These are phyloP conservation scores for Schizosaccharomyces versatilis DNA, from an alignment of 1,139 yeast species.

Conservation along the genomic window DNA sequence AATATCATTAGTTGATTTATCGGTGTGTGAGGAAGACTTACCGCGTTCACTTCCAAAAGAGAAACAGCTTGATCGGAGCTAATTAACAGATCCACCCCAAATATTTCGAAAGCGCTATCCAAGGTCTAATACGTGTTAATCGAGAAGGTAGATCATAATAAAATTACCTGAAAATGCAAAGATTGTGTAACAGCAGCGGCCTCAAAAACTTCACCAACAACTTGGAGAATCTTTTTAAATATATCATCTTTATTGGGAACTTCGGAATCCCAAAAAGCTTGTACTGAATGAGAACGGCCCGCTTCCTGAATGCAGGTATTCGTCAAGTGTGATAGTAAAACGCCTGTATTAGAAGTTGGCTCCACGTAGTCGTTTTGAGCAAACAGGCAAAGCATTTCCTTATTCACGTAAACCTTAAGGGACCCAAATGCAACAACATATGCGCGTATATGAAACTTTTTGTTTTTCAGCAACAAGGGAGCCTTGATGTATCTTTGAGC, in stretches of 20 bases:
- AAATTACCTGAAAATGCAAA: constrained; percentile 46
- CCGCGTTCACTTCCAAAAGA: constrained; percentile 63
- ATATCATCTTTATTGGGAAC: constrained; percentile 24
- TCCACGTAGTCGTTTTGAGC: constrained; percentile 38
- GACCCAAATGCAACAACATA: constrained; percentile 65
- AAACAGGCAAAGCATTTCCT: constrained; percentile 58
- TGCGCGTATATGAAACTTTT: constrained; percentile 72
- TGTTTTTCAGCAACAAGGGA: constrained; percentile 47
- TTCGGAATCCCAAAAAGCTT: constrained; percentile 41
- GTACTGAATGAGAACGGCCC: constrained; percentile 29
- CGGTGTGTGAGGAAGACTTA: neutral
- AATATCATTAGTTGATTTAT: neutral
- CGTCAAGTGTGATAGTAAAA: constrained; percentile 57
- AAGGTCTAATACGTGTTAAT: constrained; percentile 26
- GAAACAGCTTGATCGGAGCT: constrained; percentile 32
- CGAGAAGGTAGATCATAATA: no score
- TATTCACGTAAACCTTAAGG: constrained; percentile 54
- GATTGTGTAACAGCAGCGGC: constrained; percentile 69
- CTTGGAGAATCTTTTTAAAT: constrained; percentile 33
- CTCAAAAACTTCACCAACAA: constrained; percentile 48
- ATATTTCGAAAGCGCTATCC: constrained; percentile 60
- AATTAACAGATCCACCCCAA: constrained; percentile 71
- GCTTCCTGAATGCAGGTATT: constrained; percentile 71
- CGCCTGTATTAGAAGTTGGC: constrained; percentile 17
- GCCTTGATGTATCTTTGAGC: constrained; percentile 54